Percentiles rank a stretch among this genome's conserved stretches.
Conservation (phyloP, 2,329 filamentous ascomycete species). For the Reticulascus tulasneorum region DNA sequence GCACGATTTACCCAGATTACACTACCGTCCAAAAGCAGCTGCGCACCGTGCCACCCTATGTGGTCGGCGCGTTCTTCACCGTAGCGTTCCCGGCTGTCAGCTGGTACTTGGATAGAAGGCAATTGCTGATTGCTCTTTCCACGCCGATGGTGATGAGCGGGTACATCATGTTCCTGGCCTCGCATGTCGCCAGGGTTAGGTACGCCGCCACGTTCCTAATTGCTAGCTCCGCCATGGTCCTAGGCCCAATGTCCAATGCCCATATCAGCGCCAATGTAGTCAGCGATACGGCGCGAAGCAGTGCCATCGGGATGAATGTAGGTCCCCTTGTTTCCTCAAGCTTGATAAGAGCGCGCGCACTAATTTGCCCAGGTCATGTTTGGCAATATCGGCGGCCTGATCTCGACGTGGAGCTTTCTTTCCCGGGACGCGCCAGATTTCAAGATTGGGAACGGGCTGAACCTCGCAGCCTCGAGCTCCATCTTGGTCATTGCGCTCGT, state of each 20-base stretch:
- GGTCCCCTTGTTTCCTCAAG: too few species aligned
- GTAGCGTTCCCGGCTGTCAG: constrained; percentile 57
- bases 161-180: constrained; percentile 67
- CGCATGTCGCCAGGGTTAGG: constrained; percentile 44
- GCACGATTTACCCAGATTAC: constrained; percentile 59
- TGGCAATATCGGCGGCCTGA: constrained; percentile 14
- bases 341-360: too few species aligned
- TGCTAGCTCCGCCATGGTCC: constrained; percentile 58
- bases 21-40: constrained; percentile 62
- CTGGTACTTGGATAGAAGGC: constrained; percentile 56
- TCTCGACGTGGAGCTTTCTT: constrained; percentile 15
- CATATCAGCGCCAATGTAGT: constrained; percentile 68
- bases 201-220: constrained; percentile 71
- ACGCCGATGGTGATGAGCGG: constrained; percentile 64
- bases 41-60: constrained; percentile 66
- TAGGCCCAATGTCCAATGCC: constrained; percentile 63
- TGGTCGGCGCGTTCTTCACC: constrained; percentile 65
- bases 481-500: constrained; percentile 6
- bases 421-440: constrained; percentile 13
- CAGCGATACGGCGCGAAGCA: constrained; percentile 63
- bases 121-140: constrained; percentile 56
- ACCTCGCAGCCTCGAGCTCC: constrained; percentile 4
- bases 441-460: constrained; percentile 14
- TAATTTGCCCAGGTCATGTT: constrained; percentile 24
- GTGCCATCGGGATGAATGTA: constrained; percentile 58